Base-by-base conservation (phyloP, 2,329 filamentous ascomycete species). In the Lanzia echinophila region DNA sequence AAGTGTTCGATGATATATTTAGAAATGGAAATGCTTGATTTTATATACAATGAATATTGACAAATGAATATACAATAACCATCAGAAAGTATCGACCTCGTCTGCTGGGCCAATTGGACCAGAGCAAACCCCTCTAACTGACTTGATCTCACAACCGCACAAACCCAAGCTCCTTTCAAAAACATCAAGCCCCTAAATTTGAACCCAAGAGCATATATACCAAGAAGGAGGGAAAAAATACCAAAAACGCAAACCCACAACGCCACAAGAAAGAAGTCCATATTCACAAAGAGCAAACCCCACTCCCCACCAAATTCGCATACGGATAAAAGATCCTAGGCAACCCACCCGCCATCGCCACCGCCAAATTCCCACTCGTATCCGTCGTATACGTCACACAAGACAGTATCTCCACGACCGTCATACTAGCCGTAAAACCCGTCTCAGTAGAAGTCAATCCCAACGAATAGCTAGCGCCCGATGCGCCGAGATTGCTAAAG, bases 341-440 rank as follows among this genome's bases (percentile, higher is more conserved):
- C 47, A 72, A 54, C 0, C 76, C 77, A 2, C 64, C 58, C 1
- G 60, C 65, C 63, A 79, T 74, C 4, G 67, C 63, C 1, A 79
- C 70, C 1, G 63, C 62, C n/a, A 81, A 58, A 43, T 69, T 68
- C 0, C 76, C 77, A 32, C 61, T 69, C 2, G 65, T 64, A 57
- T 73, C 72, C 0, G 75, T 70, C 1, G 71, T 75, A 5, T 70
- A 65, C 0, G 67, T 58, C 0, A 66, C 69, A 63, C 79, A 82
- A 38, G 65, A 67, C 51, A 77, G 56, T 10, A 76, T 65, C 51
- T 79, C 76, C 12, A 70, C 61, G 0, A 76, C 53, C 1, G 59
- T 56, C 58, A 69, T 53, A 42, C 59, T 61, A 2, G 66, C 62
- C 11, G 62, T 65, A 57, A 72, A 77, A 2, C 70, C 73, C 1